Evolutionary conservation across 2,329 filamentous ascomycete genomes (phyloP), one percentile per base, ranked within the genome.

Genomic region (Curvularia lunata): DNA sequence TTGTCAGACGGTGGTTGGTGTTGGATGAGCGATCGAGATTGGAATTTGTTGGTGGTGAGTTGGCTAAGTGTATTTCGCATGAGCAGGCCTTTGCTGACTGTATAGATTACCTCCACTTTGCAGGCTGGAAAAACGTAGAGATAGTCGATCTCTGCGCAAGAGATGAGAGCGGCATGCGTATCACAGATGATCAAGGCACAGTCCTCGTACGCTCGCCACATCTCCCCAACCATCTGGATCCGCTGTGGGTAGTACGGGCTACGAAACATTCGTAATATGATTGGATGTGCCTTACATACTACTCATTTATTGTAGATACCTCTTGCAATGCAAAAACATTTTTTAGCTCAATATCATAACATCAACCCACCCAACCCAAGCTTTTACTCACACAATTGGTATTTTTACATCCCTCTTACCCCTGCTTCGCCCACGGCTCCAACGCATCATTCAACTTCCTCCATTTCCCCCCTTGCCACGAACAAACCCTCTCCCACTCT

Each of bases 401-500:
- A 7, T 21, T 10, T 19, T 34, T 18, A 4, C 23, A 21, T 9
- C n/a, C 10, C n/a, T 3, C 18, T 41, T 28, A 53, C 18, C 23
- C 42, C 34, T 40, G 23, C 23, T 53, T 27, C 3, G 42, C 42
- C 51, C 51, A 53, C 34, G 19, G 42, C 42, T 47, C 32, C 42
- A 53, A 10, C 5, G 37, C 45, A 19, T 48, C 52, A 34, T 34
- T 6, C 25, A 54, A 16, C 57, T 65, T 64, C 4, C 79, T 83
- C 77, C 84, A 86, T 6, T 80, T 23, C 13, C 84, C 83, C 2
- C 62, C 77, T 65, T 86, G 80, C 82, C 84, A 87, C 0, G 65
- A 57, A 45, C 65, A 74, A 6, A 84, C 52, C 52, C 78, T 70
- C 56, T 80, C 66, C 83, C 83, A 86, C 57, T 86, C 84, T 3